These are phyloP conservation scores for Yamagishiella unicocca DNA, from an alignment of 139 green algal species.

Conservation along the genomic window DNA sequence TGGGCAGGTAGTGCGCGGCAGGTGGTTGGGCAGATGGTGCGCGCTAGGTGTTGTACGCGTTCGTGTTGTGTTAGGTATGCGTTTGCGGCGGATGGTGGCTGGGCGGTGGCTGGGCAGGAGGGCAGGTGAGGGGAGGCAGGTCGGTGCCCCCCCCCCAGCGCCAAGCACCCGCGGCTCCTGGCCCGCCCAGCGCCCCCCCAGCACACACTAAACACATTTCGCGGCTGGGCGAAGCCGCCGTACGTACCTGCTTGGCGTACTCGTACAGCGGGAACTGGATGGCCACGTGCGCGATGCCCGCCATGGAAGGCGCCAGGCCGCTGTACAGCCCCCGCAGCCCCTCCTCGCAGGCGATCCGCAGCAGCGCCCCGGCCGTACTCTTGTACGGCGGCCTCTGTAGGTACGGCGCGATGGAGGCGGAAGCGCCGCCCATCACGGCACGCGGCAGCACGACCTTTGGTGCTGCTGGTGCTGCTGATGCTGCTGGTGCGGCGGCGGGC, in stretches of 20 bases:
- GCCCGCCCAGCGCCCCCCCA: no score
- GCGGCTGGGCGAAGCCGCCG: no score
- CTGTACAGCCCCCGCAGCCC: conserved; percentile 92
- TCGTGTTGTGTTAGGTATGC: no score
- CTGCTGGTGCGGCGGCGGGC: not conserved
- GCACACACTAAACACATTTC: no score
- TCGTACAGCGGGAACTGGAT: conserved; percentile 99
- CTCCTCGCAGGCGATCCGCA: conserved; percentile 89
- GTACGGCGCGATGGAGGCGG: conserved; percentile 8
- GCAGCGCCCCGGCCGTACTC: conserved; percentile 82
- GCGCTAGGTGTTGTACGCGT: no score
- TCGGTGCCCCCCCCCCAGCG: no score
- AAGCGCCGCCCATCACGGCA: not conserved
- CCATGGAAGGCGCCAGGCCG: conserved; percentile 90
- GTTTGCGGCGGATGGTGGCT: no score
- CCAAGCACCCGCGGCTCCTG: no score
- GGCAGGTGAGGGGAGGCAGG: no score
- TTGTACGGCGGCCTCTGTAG: conserved; percentile 66
- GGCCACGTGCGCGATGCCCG: conserved; percentile 93
- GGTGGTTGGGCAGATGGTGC: no score
- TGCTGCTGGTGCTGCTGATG: not conserved
- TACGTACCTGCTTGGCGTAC: conserved; percentile 78
- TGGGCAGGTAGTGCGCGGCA: no score
- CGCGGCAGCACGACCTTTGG: not conserved
- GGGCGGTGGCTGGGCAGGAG: no score